Base-by-base conservation (phyloP, 371 early-diverging fungal species). In the Apophysomyces sp. region DNA sequence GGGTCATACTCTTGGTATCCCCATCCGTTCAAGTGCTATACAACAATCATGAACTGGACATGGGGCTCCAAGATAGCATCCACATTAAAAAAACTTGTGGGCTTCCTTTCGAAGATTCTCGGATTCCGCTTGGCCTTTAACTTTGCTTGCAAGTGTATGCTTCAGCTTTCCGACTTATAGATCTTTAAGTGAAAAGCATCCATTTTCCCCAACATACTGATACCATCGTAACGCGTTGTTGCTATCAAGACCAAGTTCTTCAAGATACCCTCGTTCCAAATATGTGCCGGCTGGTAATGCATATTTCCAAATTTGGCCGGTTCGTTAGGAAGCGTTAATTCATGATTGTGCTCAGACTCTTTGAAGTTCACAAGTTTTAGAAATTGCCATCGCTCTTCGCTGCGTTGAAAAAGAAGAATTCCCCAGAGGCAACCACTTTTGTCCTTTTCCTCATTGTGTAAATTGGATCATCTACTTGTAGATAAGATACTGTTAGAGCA, bases 21-120 rank as follows among this genome's bases (percentile, higher is more conserved):
- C 72, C 67, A 71, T 3, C 65, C 72, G 16, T 67, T 27, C 13
- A 71, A 52, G 26, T 71, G 65, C 29, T 71, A 71, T 12, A 67
- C 41, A 1, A 65, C 68, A 0, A 71, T 54, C 67, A 71, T 61
- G 30, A 59, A 49, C 37, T 65, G 53, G 29, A 67, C 72, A 28
- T 55, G 21, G 0, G 49, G 49, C 12, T 44, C 49, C 2, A 21
- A 44, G n/a, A 21, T 32, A 4, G 52, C 63, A 4, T 61, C 67
- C 27, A 4, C n/a, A n/a, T 3, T 36, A 29, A 18, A 71, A 62
- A 52, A 58, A 52, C 6, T 52, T 36, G 40, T 57, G 61, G 5
- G 71, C 71, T 36, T 61, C 56, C 13, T 57, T 30, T 6, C 55
- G 63, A 30, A 54, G 21, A 57, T 44, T n/a, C 13, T 40, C 27